Base-by-base conservation (phyloP, 331 rosid species). In the Dryas integrifolia region DNA sequence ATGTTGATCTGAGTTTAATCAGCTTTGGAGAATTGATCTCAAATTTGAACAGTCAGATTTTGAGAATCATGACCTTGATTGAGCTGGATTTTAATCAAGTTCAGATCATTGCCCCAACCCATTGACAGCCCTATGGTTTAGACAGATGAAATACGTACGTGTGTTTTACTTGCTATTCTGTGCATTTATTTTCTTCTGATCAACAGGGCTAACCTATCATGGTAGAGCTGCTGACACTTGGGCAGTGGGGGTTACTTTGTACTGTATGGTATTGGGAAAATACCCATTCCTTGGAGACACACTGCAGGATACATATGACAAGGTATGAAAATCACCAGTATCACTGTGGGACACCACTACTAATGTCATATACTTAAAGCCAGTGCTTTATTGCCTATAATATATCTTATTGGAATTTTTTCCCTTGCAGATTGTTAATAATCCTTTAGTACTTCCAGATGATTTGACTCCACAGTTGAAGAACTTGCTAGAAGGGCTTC, bases 271-370 rank as follows among this genome's bases (percentile, higher is more conserved):
- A 47, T 49, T 88, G 68, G 98, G 98, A 41, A 87, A 83, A 48
- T 88, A 90, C 76, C 98, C 98, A 18, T 92, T 90, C 81, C 92
- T 92, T 9, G 98, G 97, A 63, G 97, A 92, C 75, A 84, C 98
- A 9, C 90, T 92, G 72, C 98, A 90, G 77, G 96, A 92, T 69
- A 92, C 98, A 3, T 92, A 92, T 51, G 98, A 92, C 74, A 88
- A 85, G 87, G 98, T 92, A 85, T 67, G 52, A 46, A 65, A 61
- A 39, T 56, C 47, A 41, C 48, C 46, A 47, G 39, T 56, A 30
- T 59, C 13, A 18, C 39, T 77, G n/a, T 50, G 1, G 38, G 46
- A 35, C 16, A 9, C 63, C 58, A 24, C 41, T 13, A 26, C 58
- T 5, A 12, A 48, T 55, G 63, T 21, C 61, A 3, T 70, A 44